phyloP scores from a whole-genome alignment of 2,329 filamentous ascomycete genomes.

The Colletotrichum spaethianum region DNA sequence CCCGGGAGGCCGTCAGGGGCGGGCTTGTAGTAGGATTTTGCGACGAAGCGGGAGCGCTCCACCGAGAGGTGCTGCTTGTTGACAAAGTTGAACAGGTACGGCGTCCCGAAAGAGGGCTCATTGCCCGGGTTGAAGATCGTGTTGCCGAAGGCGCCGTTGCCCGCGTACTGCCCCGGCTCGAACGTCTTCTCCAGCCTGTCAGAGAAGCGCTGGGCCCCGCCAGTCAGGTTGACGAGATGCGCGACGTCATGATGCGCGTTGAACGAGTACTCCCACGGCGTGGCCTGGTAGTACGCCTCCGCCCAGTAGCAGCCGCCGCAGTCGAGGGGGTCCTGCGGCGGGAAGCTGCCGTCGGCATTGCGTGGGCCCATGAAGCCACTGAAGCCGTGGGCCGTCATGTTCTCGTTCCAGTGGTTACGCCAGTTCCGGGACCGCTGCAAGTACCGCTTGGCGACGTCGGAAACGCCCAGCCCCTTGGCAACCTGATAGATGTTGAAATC shows the following conservation, averaged over 20 bases:
- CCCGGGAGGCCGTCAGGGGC: slow-evolving; percentile 73
- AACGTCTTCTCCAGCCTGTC: slow-evolving; percentile 74
- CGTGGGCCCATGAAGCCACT: slow-evolving; percentile 77
- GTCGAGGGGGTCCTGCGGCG: slow-evolving; percentile 67
- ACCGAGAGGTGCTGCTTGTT: slow-evolving; percentile 74
- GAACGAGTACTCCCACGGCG: slow-evolving; percentile 77
- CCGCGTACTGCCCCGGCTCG: slow-evolving; percentile 59
- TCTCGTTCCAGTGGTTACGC: slow-evolving; percentile 79
- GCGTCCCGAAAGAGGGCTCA: slow-evolving; percentile 76
- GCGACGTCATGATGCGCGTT: slow-evolving; percentile 77
- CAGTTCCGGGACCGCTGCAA: slow-evolving; percentile 76
- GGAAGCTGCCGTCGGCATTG: slow-evolving; percentile 62
- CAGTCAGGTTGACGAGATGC: slow-evolving; percentile 66
- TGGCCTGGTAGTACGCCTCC: slow-evolving; percentile 70
- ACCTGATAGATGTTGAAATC: slow-evolving; percentile 79
- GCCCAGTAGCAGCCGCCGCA: slow-evolving; percentile 78
- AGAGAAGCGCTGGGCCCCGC: slow-evolving; percentile 69
- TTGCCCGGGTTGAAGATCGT: slow-evolving; percentile 79
- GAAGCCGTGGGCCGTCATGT: slow-evolving; percentile 71
- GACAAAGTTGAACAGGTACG: slow-evolving; percentile 79
- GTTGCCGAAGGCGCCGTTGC: slow-evolving; percentile 61
- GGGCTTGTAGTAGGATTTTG: slow-evolving; percentile 71
- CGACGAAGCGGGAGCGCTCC: slow-evolving; percentile 69
- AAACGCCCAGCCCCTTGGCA: slow-evolving; percentile 68
- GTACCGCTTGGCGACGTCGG: slow-evolving; percentile 69